A percentile compares a stretch with the other conserved stretches of the same genome.
Evolutionary conservation across 1,139 yeast species (phyloP).

Genomic region (Yamadazyma triangularis): DNA sequence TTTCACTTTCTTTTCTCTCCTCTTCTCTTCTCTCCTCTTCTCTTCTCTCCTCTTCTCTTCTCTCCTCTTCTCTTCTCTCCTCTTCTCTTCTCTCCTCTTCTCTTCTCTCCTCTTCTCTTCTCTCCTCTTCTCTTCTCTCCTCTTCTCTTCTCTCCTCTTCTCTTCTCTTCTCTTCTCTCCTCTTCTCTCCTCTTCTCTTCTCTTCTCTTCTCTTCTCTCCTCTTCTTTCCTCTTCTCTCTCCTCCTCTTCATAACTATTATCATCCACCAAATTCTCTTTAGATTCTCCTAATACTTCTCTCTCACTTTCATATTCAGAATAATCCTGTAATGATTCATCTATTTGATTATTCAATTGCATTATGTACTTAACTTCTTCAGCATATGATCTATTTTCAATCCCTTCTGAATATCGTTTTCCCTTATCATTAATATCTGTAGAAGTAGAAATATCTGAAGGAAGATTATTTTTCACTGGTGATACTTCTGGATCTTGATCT

Average conservation of each 20-base stretch:
- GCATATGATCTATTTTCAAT: slow-evolving; percentile 3
- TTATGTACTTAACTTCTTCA: slow-evolving; percentile 10
- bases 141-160: slow-evolving; percentile 1
- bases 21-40: slow-evolving; percentile 1
- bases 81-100: not conserved
- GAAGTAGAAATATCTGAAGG: slow-evolving; percentile 20
- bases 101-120: not conserved
- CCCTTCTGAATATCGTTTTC: slow-evolving; percentile 1
- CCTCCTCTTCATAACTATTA: not conserved
- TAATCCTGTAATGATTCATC: slow-evolving; percentile 10
- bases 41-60: not conserved
- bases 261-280: slow-evolving; percentile 2
- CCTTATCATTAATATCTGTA: slow-evolving; percentile 12
- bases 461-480: slow-evolving; percentile 13
- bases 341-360: slow-evolving; percentile 11
- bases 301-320: slow-evolving; percentile 3
- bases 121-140: not conserved
- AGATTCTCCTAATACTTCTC: slow-evolving; percentile 5
- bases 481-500: slow-evolving; percentile 10
- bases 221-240: not conserved
- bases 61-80: not conserved
- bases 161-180: not conserved
- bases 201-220: not conserved
- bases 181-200: not conserved
- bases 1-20: not conserved